These are phyloP conservation scores for Craterostigma plantagineum DNA, from an alignment of 257 asterid genomes.

Conservation along the genomic window DNA sequence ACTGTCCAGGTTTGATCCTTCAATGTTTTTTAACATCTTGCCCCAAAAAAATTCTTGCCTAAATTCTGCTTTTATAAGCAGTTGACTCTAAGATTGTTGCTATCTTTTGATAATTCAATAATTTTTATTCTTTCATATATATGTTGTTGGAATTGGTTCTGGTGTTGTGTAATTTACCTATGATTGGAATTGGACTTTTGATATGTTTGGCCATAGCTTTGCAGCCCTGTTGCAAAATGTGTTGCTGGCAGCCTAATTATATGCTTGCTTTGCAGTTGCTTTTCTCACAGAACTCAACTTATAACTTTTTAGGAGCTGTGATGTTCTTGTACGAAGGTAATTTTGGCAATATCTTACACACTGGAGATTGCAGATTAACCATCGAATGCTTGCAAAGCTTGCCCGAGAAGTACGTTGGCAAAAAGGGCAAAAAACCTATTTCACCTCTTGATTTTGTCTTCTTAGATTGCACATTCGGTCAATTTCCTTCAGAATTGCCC, in stretches of 20 bases:
- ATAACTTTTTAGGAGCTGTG: constrained; percentile 47
- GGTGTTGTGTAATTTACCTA: no score
- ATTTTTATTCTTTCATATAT: no score
- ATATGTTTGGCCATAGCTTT: background rate
- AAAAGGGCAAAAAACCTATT: constrained; percentile 32
- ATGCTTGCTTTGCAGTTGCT: background rate
- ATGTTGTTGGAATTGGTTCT: no score
- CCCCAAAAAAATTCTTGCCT: background rate
- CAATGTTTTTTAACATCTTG: constrained; percentile 4
- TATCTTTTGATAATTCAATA: background rate
- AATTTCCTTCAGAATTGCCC: constrained; percentile 41
- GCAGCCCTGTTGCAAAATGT: no score
- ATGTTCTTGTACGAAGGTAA: constrained; percentile 80
- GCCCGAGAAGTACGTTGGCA: constrained; percentile 56
- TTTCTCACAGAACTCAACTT: background rate
- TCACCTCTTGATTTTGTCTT: constrained; percentile 57
- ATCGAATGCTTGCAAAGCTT: constrained; percentile 57
- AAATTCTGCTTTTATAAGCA: background rate
- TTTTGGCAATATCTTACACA: constrained; percentile 71
- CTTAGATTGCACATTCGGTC: constrained; percentile 87
- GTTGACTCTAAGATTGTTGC: no score
- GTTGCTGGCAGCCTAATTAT: background rate
- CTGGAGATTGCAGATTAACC: constrained; percentile 95
- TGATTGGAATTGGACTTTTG: background rate
- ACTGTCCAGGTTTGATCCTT: constrained; percentile 53